Evolutionary conservation across 495 filamentous ascomycete species (phyloP).

Genomic region (Patellaria atrata): DNA sequence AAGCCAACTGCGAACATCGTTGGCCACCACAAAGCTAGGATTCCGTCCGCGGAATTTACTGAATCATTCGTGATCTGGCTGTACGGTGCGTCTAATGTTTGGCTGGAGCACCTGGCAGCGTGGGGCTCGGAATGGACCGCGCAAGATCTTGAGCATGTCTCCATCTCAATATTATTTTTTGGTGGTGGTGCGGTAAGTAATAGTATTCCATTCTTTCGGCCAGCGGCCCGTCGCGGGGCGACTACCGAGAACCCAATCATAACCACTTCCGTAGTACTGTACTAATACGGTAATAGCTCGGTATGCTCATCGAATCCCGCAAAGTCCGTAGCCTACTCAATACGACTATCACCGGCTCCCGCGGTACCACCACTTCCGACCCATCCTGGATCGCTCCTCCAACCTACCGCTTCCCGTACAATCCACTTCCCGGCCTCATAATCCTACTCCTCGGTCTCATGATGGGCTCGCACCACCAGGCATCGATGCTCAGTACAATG

Average conservation of each 20-base stretch:
- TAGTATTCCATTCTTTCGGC: constrained; percentile 11
- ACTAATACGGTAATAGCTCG: constrained; percentile 38
- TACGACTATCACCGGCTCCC: constrained; percentile 36
- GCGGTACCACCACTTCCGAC: constrained; percentile 27
- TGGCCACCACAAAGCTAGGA: constrained; percentile 42
- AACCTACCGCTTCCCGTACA: constrained; percentile 63
- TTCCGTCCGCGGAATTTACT: constrained; percentile 74
- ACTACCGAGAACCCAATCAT: too few species aligned
- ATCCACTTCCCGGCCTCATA: constrained; percentile 77
- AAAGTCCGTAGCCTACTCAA: constrained; percentile 59
- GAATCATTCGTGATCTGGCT: constrained; percentile 80
- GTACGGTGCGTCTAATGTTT: constrained; percentile 83
- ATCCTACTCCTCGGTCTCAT: constrained; percentile 78
- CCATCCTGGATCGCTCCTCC: constrained; percentile 42
- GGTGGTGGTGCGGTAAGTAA: constrained; percentile 82
- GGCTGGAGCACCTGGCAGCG: constrained; percentile 72
- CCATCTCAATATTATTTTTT: constrained; percentile 87
- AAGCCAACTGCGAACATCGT: constrained; percentile 49
- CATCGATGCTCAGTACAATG: constrained; percentile 74
- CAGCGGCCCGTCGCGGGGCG: too few species aligned
- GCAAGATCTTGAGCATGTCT: constrained; percentile 80
- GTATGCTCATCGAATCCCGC: constrained; percentile 85
- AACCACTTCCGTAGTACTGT: too few species aligned
- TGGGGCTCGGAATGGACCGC: constrained; percentile 58
- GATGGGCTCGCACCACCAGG: constrained; percentile 90